Conservation (phyloP, 2,329 filamentous ascomycete species). For the Berkeleyomyces basicola region DNA sequence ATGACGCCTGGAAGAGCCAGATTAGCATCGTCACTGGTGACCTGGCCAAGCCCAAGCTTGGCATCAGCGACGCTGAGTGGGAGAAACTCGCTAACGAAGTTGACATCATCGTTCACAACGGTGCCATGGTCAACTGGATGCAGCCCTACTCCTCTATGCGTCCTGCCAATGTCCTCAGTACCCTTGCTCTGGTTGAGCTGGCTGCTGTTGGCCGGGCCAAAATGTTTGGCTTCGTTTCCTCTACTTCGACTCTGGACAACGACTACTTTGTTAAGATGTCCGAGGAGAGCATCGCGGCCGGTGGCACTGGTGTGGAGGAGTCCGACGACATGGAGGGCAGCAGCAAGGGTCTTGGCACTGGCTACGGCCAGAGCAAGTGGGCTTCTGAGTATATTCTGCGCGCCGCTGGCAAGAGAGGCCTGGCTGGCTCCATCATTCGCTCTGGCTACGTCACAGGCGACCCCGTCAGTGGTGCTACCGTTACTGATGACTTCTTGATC, state of each 20-base stretch:
- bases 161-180: conserved; percentile 63
- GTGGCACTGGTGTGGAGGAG: conserved; percentile 52
- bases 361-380: conserved; percentile 90
- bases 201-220: conserved; percentile 67
- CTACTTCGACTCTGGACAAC: conserved; percentile 67
- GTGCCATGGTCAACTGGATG: conserved; percentile 69
- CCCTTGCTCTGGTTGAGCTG: conserved; percentile 57
- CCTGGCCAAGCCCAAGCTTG: conserved; percentile 54
- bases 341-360: conserved; percentile 59
- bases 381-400: conserved; percentile 53
- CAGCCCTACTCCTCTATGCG: conserved; percentile 56
- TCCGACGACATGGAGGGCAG: conserved; percentile 65
- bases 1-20: conserved; percentile 46
- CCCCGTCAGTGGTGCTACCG: conserved; percentile 49
- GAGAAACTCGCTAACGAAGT: conserved; percentile 45
- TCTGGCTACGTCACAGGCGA: conserved; percentile 77
- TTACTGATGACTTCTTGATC: conserved; percentile 81
- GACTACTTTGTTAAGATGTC: conserved; percentile 67
- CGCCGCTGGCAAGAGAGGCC: conserved; percentile 61
- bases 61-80: conserved; percentile 51
- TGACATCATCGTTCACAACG: conserved; percentile 69
- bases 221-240: conserved; percentile 64
- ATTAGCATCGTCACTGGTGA: conserved; percentile 58
- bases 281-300: conserved; percentile 39
- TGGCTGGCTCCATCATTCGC: conserved; percentile 59